Evolutionary conservation across 2,329 filamentous ascomycete species (phyloP), one percentile per base, ranked within the genome.

Genomic region (Gremmenia infestans): DNA sequence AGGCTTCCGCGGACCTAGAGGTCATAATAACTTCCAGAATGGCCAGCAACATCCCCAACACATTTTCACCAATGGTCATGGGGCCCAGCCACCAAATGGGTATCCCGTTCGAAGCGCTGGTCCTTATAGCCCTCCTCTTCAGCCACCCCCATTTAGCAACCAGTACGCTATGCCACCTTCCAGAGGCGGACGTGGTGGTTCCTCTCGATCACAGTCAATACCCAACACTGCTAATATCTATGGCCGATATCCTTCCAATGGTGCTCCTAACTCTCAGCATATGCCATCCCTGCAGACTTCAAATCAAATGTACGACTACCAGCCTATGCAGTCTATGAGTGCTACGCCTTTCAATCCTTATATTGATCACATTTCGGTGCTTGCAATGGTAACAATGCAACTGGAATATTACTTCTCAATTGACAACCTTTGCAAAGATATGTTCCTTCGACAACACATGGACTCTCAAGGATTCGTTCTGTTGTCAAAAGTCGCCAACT

Each of bases 341-440:
- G 78, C 83, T 28, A 70, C 81, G 52, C 78, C 82, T 7, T 87
- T 79, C 66, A 76, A 77, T 60, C 77, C 80, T 43, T 83, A 80
- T 51, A 73, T 82, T 59, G 81, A 86, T 55, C 78, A 80, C n/a
- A 78, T 74, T 59, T 77, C 78, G 37, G 65, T 70, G n/a, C 58
- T 69, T 39, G 59, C 60, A 12, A 67, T 70, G 64, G 70, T 83
- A 49, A 77, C 73, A 53, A 70, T 70, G 61, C 76, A 81, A 68
- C 81, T 91, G 39, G 91, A 96, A 67, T 99, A 97, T 76, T 99
- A 99, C 73, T 96, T 99, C 74, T 97, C 93, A 0, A 82, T 96
- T 28, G 89, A 97, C 68, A 99, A 99, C 70, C 80, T 97, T 50
- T 89, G 90, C 79, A 97, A 96, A 73, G 94, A 99, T 68, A 80